Evolutionary conservation across 805 yeast genomes (phyloP).

Genomic region (Starmerella vitae): DNA sequence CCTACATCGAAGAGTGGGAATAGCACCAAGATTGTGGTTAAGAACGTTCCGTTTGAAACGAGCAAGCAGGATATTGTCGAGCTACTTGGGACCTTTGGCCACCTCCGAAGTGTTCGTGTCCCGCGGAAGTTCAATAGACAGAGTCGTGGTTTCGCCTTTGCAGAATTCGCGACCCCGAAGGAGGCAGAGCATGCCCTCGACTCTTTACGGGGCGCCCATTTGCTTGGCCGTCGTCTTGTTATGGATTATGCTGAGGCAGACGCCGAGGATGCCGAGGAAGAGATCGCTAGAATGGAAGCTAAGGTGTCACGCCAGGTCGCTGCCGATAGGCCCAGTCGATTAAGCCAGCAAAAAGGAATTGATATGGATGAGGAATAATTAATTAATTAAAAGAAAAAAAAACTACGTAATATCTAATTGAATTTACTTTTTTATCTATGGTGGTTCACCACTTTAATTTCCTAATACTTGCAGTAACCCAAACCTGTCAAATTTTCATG

Average conservation of each 20-base stretch:
- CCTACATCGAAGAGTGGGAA: slow-evolving; percentile 17
- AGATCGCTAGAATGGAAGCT: slow-evolving; percentile 77
- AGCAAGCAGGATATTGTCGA: slow-evolving; percentile 85
- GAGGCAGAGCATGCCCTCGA: slow-evolving; percentile 94
- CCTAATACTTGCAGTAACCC: too few relatives aligned
- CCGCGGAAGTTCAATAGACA: slow-evolving; percentile 91
- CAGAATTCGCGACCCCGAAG: slow-evolving; percentile 71
- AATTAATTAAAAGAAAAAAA: neutral
- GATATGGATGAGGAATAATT: slow-evolving; percentile 48
- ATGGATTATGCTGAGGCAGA: slow-evolving; percentile 84
- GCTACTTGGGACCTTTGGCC: slow-evolving; percentile 88
- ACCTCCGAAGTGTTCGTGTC: slow-evolving; percentile 82
- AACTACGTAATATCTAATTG: too few relatives aligned
- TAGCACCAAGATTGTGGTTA: slow-evolving; percentile 61
- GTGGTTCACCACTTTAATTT: neutral
- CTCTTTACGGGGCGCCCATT: slow-evolving; percentile 88
- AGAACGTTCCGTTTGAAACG: slow-evolving; percentile 95
- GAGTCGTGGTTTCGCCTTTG: slow-evolving; percentile 96
- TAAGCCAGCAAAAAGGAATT: slow-evolving; percentile 52
- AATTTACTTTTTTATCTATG: neutral
- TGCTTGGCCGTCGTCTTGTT: slow-evolving; percentile 85
- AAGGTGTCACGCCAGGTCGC: slow-evolving; percentile 72
- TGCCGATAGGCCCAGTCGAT: slow-evolving; percentile 52
- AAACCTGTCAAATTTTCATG: slow-evolving; percentile 5
- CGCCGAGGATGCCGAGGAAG: slow-evolving; percentile 73